Evolutionary conservation across 371 early-diverging fungal species (phyloP).

Genomic region (Encephalitozoon hellem): DNA sequence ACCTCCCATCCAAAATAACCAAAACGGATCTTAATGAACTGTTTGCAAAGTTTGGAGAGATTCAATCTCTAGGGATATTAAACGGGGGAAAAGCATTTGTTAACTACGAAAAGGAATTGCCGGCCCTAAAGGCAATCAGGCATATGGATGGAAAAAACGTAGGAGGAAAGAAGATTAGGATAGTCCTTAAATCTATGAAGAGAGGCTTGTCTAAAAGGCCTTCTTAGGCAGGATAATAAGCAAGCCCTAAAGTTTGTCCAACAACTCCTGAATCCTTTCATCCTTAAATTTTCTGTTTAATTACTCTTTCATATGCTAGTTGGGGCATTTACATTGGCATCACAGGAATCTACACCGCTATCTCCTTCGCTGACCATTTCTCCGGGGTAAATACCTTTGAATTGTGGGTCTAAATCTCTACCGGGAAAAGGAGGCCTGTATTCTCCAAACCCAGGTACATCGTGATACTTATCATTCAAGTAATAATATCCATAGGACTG

Average conservation of each 20-base stretch:
- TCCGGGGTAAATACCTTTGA: neutral
- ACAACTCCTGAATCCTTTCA: neutral
- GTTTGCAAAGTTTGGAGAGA: conserved; percentile 30
- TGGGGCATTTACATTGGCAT: neutral
- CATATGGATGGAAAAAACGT: conserved; percentile 25
- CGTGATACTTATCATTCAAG: neutral
- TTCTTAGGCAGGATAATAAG: neutral
- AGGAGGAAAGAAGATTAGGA: conserved; percentile 22
- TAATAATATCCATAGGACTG: neutral
- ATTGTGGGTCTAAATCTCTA: neutral
- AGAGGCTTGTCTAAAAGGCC: neutral
- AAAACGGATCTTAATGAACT: conserved; percentile 14
- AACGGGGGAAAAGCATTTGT: conserved; percentile 26
- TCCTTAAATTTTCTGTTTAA: neutral
- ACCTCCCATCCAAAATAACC: neutral
- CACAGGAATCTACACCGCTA: neutral
- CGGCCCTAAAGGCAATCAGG: conserved; percentile 33
- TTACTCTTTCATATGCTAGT: neutral
- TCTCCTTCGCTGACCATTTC: neutral
- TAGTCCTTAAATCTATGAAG: conserved; percentile 12
- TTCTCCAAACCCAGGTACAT: neutral
- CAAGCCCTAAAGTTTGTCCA: neutral
- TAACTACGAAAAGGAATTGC: conserved; percentile 25
- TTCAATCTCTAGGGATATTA: conserved; percentile 3
- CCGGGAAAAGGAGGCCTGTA: neutral